phyloP scores from a whole-genome alignment of 257 asterid genomes.

The Buddleja alternifolia region DNA sequence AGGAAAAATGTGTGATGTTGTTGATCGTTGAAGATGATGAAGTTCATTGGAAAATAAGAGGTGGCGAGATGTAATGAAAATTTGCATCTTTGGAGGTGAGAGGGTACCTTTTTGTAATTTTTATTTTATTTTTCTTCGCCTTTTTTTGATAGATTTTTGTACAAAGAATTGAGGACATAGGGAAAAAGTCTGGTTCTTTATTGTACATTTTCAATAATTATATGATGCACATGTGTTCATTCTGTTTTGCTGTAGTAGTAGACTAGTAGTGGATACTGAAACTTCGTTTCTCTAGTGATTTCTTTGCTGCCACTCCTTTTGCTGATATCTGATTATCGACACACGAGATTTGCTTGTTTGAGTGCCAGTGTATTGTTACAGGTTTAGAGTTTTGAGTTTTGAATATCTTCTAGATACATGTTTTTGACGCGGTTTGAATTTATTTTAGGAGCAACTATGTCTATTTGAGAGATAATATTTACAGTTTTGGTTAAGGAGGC shows the following conservation, averaged over 20 bases:
- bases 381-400: constrained; percentile 6
- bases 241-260: constrained; percentile 27
- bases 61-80: constrained; percentile 8
- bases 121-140: background rate
- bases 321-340: background rate
- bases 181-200: constrained; percentile 37
- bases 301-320: constrained; percentile 7
- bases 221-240: constrained; percentile 25
- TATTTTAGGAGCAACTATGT: background rate
- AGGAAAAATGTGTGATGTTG: constrained; percentile 37
- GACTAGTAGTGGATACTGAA: constrained; percentile 23
- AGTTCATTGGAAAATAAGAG: background rate
- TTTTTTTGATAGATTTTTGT: constrained; percentile 47
- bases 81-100: constrained; percentile 42
- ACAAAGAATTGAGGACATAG: constrained; percentile 47
- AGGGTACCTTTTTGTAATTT: constrained; percentile 31
- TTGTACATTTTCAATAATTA: constrained; percentile 45
- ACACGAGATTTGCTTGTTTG: constrained; percentile 4
- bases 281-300: constrained; percentile 19
- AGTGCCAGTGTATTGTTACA: background rate
- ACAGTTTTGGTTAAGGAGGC: background rate
- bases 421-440: background rate
- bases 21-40: constrained; percentile 21
- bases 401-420: background rate
- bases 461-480: background rate